These are phyloP conservation scores for Gossypioides kirkii DNA, from an alignment of 345 rosid species.

Conservation along the genomic window DNA sequence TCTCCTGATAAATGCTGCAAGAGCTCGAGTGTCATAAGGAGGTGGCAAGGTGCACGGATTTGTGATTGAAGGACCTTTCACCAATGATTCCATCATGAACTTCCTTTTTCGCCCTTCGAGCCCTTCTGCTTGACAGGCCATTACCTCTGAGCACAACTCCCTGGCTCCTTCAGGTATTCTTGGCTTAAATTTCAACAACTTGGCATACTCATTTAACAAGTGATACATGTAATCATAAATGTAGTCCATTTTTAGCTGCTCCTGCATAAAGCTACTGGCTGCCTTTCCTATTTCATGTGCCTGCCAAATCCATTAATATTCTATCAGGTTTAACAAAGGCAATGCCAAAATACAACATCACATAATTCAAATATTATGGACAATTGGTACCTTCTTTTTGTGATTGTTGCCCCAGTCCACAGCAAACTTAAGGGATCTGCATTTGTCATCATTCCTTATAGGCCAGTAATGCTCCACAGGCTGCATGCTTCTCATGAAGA, in stretches of 20 bases:
- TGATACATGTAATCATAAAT: constrained; percentile 80
- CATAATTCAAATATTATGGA: background rate
- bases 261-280: constrained; percentile 49
- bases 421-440: constrained; percentile 70
- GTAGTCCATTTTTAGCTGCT: constrained; percentile 56
- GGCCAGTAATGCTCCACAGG: constrained; percentile 73
- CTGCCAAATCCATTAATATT: constrained; percentile 22
- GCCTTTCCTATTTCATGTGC: constrained; percentile 60
- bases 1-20: constrained; percentile 27
- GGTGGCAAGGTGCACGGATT: constrained; percentile 57
- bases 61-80: constrained; percentile 35
- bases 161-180: constrained; percentile 38
- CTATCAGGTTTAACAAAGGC: background rate
- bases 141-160: constrained; percentile 52
- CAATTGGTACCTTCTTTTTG: constrained; percentile 41
- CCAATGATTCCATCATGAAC: constrained; percentile 53
- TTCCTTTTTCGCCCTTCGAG: constrained; percentile 31
- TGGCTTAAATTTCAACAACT: constrained; percentile 49
- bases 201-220: constrained; percentile 59
- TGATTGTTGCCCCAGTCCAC: constrained; percentile 76
- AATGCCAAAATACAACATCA: background rate
- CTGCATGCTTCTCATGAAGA: constrained; percentile 42
- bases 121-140: constrained; percentile 48
- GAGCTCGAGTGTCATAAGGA: constrained; percentile 38
- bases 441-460: constrained; percentile 43